phyloP scores from a whole-genome alignment of 1,139 yeast genomes.

The Ogataea hybrid region DNA sequence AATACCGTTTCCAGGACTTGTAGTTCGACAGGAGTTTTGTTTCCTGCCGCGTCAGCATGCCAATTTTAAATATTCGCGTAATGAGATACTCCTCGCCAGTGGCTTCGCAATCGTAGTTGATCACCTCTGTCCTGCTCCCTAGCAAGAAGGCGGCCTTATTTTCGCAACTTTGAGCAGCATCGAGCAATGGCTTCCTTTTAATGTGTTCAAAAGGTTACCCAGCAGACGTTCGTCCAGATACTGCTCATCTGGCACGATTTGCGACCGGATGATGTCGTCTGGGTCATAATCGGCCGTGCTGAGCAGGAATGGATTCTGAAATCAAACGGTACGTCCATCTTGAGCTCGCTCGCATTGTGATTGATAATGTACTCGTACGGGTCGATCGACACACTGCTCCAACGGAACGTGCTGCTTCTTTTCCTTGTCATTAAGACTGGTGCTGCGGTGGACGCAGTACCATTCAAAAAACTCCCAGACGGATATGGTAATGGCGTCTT shows the following conservation, averaged over 20 bases:
- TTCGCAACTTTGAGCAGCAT: constrained; percentile 27
- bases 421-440: constrained; percentile 18
- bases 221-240: constrained; percentile 19
- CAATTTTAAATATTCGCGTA: constrained; percentile 32
- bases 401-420: constrained; percentile 30
- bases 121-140: constrained; percentile 15
- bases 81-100: constrained; percentile 23
- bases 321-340: constrained; percentile 19
- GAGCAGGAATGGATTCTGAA: constrained; percentile 28
- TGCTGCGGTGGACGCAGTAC: constrained; percentile 1
- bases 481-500: constrained; percentile 28
- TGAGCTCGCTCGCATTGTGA: constrained; percentile 23
- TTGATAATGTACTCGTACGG: constrained; percentile 35
- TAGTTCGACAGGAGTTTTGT: constrained; percentile 20
- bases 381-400: constrained; percentile 30
- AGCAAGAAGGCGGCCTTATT: constrained; percentile 24
- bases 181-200: constrained; percentile 18
- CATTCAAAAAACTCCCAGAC: constrained; percentile 18
- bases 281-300: neutral
- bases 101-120: constrained; percentile 9
- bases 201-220: constrained; percentile 14
- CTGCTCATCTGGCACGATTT: constrained; percentile 13
- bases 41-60: constrained; percentile 32
- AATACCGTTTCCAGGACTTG: constrained; percentile 41
- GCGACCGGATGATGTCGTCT: constrained; percentile 18